Conservation (phyloP, 164 flowering plant genomes). For the Umbilicus rupestris region DNA sequence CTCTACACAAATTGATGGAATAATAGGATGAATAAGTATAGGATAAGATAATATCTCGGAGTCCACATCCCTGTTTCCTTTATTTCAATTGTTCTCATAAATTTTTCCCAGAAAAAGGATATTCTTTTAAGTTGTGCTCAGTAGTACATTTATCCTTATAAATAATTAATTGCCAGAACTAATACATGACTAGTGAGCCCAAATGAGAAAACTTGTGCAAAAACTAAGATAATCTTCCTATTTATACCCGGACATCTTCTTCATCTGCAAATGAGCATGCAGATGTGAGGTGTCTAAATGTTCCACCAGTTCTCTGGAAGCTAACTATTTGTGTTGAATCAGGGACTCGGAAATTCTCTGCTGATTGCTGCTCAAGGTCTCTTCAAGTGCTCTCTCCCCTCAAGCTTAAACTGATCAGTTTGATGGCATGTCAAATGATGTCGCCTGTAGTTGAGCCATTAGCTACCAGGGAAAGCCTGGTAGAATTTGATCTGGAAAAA, state of each 20-base stretch:
- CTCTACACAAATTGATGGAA: neutral
- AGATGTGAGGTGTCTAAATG: neutral
- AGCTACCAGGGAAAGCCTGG: neutral
- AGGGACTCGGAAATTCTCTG: neutral
- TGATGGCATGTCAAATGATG: neutral
- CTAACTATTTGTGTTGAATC: neutral
- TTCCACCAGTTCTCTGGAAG: neutral
- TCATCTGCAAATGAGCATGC: neutral
- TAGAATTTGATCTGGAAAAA: neutral
- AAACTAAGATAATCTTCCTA: conserved; percentile 2
- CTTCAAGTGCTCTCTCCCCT: neutral
- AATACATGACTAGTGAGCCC: neutral
- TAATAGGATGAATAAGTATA: neutral
- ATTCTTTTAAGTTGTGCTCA: neutral
- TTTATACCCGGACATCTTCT: neutral
- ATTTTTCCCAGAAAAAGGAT: neutral
- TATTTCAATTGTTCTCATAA: neutral
- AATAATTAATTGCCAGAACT: neutral
- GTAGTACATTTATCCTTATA: neutral
- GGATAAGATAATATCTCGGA: neutral
- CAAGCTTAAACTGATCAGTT: neutral
- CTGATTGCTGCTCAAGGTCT: conserved; percentile 2
- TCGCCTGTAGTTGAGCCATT: neutral
- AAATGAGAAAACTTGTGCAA: neutral
- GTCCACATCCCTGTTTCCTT: neutral